These are phyloP conservation scores for Blastobotrys attinorum DNA, from an alignment of 805 yeast species.

Conservation along the genomic window DNA sequence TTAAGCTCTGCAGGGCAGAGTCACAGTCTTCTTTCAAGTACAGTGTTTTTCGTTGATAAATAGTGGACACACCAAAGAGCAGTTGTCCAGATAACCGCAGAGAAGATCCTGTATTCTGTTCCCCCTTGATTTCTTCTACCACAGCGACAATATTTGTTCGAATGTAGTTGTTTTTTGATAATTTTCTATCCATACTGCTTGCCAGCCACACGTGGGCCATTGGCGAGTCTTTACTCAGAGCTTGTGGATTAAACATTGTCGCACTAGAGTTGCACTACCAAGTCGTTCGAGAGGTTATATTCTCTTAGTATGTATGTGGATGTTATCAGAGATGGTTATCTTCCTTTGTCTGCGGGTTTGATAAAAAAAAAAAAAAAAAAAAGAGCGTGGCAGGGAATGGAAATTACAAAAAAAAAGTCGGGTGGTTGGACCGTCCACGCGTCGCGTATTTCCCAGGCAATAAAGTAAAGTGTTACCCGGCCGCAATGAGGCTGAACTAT, in stretches of 20 bases:
- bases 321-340: too few relatives aligned
- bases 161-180: constrained; percentile 63
- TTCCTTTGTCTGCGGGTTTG: too few relatives aligned
- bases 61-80: constrained; percentile 77
- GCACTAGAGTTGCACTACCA: too few relatives aligned
- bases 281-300: too few relatives aligned
- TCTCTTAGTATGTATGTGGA: too few relatives aligned
- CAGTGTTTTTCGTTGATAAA: constrained; percentile 78
- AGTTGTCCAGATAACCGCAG: constrained; percentile 79
- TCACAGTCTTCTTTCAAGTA: constrained; percentile 76
- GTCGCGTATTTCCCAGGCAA: too few relatives aligned
- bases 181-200: constrained; percentile 73
- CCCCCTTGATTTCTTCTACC: constrained; percentile 52
- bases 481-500: too few relatives aligned
- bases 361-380: too few relatives aligned
- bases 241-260: not conserved
- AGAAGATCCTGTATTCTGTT: constrained; percentile 48
- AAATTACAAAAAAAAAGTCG: too few relatives aligned
- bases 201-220: constrained; percentile 90
- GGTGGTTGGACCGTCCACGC: too few relatives aligned
- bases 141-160: constrained; percentile 65
- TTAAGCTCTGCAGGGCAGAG: constrained; percentile 64
- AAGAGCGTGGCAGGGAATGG: too few relatives aligned
- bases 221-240: constrained; percentile 32
- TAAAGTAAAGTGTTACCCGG: too few relatives aligned